Conservation (phyloP, 768 basidiomycete genomes). For the Macrolepiota dolichaula region DNA sequence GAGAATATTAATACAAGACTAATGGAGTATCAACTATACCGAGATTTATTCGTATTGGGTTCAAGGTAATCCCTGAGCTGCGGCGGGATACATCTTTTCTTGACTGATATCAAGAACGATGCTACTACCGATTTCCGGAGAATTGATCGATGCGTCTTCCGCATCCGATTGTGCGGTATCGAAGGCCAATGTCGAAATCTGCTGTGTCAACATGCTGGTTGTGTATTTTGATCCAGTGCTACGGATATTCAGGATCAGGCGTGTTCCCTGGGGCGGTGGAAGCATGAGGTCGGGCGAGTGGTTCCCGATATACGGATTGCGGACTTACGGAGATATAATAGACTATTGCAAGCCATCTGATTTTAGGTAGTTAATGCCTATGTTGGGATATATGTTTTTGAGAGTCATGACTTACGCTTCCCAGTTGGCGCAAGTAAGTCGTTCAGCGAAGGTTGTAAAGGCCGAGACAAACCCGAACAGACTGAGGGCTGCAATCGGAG, state of each 20-base stretch:
- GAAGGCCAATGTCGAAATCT: conserved; percentile 4
- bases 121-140: background rate
- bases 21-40: no score
- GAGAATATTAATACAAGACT: no score
- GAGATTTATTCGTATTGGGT: no score
- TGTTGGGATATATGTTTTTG: background rate
- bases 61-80: no score
- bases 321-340: conserved; percentile 3
- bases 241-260: conserved; percentile 12
- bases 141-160: background rate
- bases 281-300: background rate
- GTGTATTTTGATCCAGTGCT: background rate
- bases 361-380: background rate
- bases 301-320: background rate
- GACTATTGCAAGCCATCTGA: conserved; percentile 3
- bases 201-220: conserved; percentile 7
- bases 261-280: background rate
- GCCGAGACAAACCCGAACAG: conserved; percentile 3
- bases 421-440: conserved; percentile 6
- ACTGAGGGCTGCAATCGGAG: background rate
- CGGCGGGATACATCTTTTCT: background rate
- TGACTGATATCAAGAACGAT: background rate
- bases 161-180: background rate
- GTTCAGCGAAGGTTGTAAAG: background rate
- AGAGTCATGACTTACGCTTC: background rate